Percentiles rank a stretch among this genome's conserved stretches.
Conservation (phyloP, 1,139 yeast species). For the Magnusiomyces fungicola region DNA sequence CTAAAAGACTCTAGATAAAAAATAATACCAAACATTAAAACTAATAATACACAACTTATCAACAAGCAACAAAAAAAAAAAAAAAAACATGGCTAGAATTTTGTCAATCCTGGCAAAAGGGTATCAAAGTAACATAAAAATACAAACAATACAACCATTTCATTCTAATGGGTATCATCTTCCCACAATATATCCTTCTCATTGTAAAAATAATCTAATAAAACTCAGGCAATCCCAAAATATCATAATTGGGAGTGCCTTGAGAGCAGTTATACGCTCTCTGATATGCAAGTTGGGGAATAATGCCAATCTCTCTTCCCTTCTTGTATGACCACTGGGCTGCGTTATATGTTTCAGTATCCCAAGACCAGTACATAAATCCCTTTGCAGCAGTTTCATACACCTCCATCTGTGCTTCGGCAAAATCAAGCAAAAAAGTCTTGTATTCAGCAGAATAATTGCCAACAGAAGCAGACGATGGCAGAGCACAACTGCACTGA, state of each 20-base stretch:
- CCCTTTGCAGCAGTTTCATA: constrained; percentile 32
- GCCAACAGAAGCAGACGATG: constrained; percentile 25
- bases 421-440: constrained; percentile 27
- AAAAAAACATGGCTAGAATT: too few relatives aligned
- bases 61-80: too few relatives aligned
- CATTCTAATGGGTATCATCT: too few relatives aligned
- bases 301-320: constrained; percentile 27
- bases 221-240: constrained; percentile 27
- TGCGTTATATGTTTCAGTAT: constrained; percentile 27
- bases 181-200: too few relatives aligned
- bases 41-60: too few relatives aligned
- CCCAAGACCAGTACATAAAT: constrained; percentile 35
- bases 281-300: constrained; percentile 30
- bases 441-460: constrained; percentile 26
- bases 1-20: too few relatives aligned
- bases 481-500: constrained; percentile 27
- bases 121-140: too few relatives aligned
- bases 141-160: too few relatives aligned
- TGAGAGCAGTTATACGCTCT: constrained; percentile 26
- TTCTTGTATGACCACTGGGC: constrained; percentile 34
- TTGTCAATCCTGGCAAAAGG: too few relatives aligned
- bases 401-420: constrained; percentile 31
- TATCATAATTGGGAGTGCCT: constrained; percentile 23
- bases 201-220: background rate
- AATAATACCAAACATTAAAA: too few relatives aligned